Evolutionary conservation across 2,329 filamentous ascomycete species (phyloP).

Genomic region (Paracamarosporium sp.): DNA sequence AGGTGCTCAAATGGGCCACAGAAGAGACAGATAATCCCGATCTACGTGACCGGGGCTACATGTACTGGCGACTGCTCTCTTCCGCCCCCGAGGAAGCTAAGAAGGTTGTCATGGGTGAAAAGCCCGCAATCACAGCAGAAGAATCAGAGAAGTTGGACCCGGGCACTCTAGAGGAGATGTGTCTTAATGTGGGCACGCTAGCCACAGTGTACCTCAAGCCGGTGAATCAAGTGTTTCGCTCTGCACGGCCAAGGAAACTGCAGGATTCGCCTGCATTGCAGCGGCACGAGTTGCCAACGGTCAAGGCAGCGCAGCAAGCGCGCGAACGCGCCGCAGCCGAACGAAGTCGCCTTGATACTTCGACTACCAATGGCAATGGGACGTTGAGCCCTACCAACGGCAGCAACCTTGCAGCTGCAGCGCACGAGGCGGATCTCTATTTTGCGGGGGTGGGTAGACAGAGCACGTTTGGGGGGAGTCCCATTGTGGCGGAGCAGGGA

Average conservation of each 20-base stretch:
- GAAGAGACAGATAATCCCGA: conserved; percentile 99
- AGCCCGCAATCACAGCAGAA: conserved; percentile 87
- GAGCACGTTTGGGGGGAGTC: conserved; percentile 44
- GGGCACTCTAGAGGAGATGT: conserved; percentile 93
- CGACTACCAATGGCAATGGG: conserved; percentile 32
- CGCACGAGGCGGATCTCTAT: conserved; percentile 87
- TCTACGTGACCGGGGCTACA: conserved; percentile 92
- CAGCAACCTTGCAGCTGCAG: conserved; percentile 69
- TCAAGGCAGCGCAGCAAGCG: conserved; percentile 52
- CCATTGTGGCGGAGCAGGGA: conserved; percentile 36
- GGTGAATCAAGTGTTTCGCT: conserved; percentile 94
- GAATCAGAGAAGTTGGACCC: conserved; percentile 95
- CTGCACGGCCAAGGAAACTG: conserved; percentile 79
- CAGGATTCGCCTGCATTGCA: conserved; percentile 87
- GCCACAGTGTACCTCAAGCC: conserved; percentile 98
- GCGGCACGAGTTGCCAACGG: conserved; percentile 68
- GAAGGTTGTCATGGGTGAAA: conserved; percentile 93
- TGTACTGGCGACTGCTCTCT: conserved; percentile 98
- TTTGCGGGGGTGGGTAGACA: conserved; percentile 68
- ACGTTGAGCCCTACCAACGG: conserved; percentile 29
- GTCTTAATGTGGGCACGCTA: conserved; percentile 91
- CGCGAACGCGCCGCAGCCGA: conserved; percentile 40
- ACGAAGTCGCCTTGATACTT: conserved; percentile 35
- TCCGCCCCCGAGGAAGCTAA: conserved; percentile 89
- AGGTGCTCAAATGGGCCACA: conserved; percentile 97